Evolutionary conservation across 768 basidiomycete genomes (phyloP), one percentile per base, ranked within the genome.

Genomic region (Panaeolus papilionaceus): DNA sequence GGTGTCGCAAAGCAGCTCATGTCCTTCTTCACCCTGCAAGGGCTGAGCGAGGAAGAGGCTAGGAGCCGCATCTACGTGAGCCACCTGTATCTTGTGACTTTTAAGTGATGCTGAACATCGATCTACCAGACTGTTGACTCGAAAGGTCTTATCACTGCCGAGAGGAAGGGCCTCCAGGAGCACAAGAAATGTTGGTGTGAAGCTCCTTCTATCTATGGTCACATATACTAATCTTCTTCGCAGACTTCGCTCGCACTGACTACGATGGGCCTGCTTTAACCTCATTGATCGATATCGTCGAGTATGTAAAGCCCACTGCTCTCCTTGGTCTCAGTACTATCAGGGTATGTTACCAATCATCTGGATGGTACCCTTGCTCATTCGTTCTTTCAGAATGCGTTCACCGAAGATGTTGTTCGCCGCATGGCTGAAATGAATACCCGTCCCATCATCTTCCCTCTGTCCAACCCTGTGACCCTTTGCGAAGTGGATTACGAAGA

Each of bases 1-100:
- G 95, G 95, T 65, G 95, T 97, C 44, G 95, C 92, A 51, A 89
- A 88, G 78, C 94, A 96, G 75, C 82, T 93, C 37, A 82, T 88
- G 75, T 91, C 91, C 66, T 96, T 95, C 83, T 94, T 95, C 82
- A 92, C 85, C 63, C 77, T 92, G 71, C 79, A 85, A 47, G 91
- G 92, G 9, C 69, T 92, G 76, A 81, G 79, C 20, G 88, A 86
- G 70, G 86, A 91, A 67, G 89, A 92, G 70, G 92, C 92, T 6
- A 86, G 79, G 72, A 80, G 81, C 61, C 81, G 85, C 64, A 91
- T 94, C 69, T 94, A 89, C 80, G 88, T 92, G 68, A 72, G 84
- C 76, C 18, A 6, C 44, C 20, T 33, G 65, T 61, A 8, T 26
- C n/a, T 26, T 42, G 40, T 16, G 51, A 42, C 63, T 37, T 67